phyloP scores from a whole-genome alignment of 768 basidiomycete genomes.

The Russula abietina region DNA sequence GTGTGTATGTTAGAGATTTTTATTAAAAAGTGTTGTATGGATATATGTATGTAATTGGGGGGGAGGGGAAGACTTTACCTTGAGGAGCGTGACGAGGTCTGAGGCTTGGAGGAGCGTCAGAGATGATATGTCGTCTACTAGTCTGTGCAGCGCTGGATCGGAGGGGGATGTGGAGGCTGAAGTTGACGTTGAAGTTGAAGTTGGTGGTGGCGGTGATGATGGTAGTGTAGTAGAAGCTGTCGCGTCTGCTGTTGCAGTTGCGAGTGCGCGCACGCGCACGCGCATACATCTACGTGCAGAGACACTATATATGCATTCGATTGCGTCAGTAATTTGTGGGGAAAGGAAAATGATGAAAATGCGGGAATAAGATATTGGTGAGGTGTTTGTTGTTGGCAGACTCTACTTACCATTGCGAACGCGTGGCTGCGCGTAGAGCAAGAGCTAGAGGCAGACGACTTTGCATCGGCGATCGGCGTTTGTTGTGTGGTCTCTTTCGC shows the following conservation, averaged over 20 bases:
- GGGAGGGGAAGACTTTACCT: slow-evolving; percentile 43
- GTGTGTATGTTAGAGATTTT: too few species aligned
- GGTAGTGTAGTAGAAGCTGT: slow-evolving; percentile 36
- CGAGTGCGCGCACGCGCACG: slow-evolving; percentile 12
- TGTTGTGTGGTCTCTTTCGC: not conserved
- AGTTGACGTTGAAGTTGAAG: slow-evolving; percentile 38
- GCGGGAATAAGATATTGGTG: too few species aligned
- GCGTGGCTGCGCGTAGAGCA: not conserved
- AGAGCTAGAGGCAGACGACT: not conserved
- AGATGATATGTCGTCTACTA: slow-evolving; percentile 90
- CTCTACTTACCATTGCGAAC: slow-evolving; percentile 9
- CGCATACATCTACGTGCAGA: not conserved
- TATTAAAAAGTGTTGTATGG: too few species aligned
- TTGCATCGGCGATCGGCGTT: slow-evolving; percentile 3
- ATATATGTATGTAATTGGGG: too few species aligned
- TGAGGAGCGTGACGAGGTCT: slow-evolving; percentile 86
- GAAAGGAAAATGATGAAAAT: too few species aligned
- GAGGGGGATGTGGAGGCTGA: slow-evolving; percentile 29
- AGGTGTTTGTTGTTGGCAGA: too few species aligned
- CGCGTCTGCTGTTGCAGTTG: slow-evolving; percentile 43
- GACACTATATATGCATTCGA: not conserved
- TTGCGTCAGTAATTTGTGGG: not conserved
- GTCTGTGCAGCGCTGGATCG: slow-evolving; percentile 66
- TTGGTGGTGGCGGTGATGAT: slow-evolving; percentile 25
- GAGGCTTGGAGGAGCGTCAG: slow-evolving; percentile 91